A percentile compares a stretch with the other conserved stretches of the same genome.
Conservation (phyloP, 2,329 filamentous ascomycete genomes). For the Calonectria hongkongensis region DNA sequence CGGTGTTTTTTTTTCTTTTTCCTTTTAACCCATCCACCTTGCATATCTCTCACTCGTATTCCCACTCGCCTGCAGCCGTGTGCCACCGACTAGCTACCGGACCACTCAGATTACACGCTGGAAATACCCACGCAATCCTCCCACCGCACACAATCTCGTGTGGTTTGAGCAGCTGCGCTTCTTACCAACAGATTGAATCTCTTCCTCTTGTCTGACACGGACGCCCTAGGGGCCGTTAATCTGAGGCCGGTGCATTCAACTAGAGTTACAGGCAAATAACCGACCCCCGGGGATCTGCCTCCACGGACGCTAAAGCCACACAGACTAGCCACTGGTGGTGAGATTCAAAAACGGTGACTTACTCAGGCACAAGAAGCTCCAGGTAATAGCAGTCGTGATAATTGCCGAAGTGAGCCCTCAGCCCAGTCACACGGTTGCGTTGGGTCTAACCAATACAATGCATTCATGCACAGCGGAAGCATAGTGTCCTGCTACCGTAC, state of each 20-base stretch:
- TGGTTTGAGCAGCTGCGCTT: not conserved
- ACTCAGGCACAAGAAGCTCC: constrained; percentile 23
- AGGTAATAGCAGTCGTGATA: constrained; percentile 8
- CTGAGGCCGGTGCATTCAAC: constrained; percentile 12
- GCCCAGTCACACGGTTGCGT: constrained; percentile 25
- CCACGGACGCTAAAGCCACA: constrained; percentile 16
- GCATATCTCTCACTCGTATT: constrained; percentile 38
- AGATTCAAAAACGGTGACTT: constrained; percentile 1
- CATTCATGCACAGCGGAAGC: constrained; percentile 48
- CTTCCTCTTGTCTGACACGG: not conserved
- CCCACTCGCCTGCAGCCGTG: constrained; percentile 32
- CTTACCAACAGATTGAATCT: not conserved
- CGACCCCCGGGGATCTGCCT: constrained; percentile 3
- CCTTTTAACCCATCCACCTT: constrained; percentile 12
- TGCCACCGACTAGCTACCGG: constrained; percentile 4
- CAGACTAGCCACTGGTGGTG: constrained; percentile 3
- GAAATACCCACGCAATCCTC: constrained; percentile 1
- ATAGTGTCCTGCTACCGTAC: constrained; percentile 14
- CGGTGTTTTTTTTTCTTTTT: constrained; percentile 22
- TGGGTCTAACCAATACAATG: constrained; percentile 36
- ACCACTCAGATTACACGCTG: constrained; percentile 24
- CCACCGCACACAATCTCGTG: not conserved
- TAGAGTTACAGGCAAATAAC: constrained; percentile 33
- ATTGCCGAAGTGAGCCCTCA: constrained; percentile 16
- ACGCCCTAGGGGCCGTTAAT: constrained; percentile 12